phyloP scores from a whole-genome alignment of 2,329 filamentous ascomycete genomes.

The Arthrobotrys conoides region DNA sequence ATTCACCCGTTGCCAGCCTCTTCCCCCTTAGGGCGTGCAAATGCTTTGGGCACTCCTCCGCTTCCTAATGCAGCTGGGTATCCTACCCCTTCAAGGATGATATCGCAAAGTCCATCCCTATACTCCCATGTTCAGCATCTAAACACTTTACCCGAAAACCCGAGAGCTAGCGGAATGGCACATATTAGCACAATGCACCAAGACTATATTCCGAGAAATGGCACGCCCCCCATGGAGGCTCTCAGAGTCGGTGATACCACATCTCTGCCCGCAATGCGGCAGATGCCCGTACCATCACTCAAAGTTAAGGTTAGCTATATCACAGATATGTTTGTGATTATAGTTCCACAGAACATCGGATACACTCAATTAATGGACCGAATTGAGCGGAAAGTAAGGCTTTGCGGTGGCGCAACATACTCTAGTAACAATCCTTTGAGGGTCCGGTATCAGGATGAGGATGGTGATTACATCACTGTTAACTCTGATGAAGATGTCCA shows the following conservation, averaged over 20 bases:
- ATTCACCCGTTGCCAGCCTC: conserved; percentile 82
- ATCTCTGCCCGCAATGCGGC: conserved; percentile 32
- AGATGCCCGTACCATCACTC: conserved; percentile 74
- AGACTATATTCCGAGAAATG: conserved; percentile 56
- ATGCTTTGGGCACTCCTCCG: conserved; percentile 70
- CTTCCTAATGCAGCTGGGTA: conserved; percentile 67
- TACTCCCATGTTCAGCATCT: conserved; percentile 57
- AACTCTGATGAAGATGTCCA: conserved; percentile 97
- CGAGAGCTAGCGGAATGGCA: conserved; percentile 61
- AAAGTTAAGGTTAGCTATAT: conserved; percentile 97
- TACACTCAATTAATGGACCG: conserved; percentile 94
- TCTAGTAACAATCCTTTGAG: conserved; percentile 80
- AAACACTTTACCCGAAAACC: conserved; percentile 50
- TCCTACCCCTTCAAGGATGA: conserved; percentile 44
- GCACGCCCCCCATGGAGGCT: conserved; percentile 42
- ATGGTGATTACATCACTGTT: conserved; percentile 93
- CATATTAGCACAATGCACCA: conserved; percentile 67
- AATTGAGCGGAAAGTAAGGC: conserved; percentile 87
- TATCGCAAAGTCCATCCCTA: conserved; percentile 46
- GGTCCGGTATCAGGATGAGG: conserved; percentile 90
- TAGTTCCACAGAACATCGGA: conserved; percentile 94
- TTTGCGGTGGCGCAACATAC: conserved; percentile 84
- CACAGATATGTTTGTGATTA: conserved; percentile 75
- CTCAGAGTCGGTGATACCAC: conserved; percentile 34
- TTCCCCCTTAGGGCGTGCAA: conserved; percentile 70